Conservation (phyloP, 106 monocot species). For the Platanthera zijinensis region DNA sequence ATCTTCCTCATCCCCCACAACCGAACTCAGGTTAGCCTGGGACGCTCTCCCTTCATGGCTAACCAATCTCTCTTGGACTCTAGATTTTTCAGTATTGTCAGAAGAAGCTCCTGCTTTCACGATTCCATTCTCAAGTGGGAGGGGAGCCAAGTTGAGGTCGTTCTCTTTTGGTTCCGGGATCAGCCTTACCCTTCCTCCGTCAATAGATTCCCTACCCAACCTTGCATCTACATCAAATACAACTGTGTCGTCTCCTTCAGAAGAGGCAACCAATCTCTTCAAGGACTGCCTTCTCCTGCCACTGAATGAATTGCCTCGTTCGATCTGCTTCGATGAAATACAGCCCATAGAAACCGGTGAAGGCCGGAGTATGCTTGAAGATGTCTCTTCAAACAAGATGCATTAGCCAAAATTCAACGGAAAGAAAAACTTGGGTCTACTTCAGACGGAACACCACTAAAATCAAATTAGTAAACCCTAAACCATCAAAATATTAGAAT, state of each 20-base stretch:
- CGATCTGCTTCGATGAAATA: conserved; percentile 30
- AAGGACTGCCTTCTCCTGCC: conserved; percentile 19
- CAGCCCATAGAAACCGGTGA: conserved; percentile 39
- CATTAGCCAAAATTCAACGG: not conserved
- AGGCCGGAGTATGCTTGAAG: not conserved
- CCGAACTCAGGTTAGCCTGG: not conserved
- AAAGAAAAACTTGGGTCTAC: too few species aligned
- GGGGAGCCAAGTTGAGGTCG: not conserved
- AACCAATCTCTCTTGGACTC: conserved; percentile 14
- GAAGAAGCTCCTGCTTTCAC: conserved; percentile 5
- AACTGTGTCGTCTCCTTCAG: conserved; percentile 11
- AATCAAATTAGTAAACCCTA: not conserved
- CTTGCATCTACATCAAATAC: conserved; percentile 4
- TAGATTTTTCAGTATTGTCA: not conserved
- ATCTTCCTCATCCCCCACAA: not conserved
- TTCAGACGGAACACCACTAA: not conserved
- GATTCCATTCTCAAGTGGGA: conserved; percentile 2
- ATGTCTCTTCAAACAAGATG: not conserved
- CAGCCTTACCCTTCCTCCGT: conserved; percentile 20
- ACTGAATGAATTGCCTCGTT: not conserved
- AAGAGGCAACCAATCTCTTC: conserved; percentile 25
- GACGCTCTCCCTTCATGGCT: conserved; percentile 1
- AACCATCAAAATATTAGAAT: not conserved
- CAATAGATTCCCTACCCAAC: conserved; percentile 8
- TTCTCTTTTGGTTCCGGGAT: conserved; percentile 8